Percentiles rank a stretch among this genome's conserved stretches.
phyloP scores from a whole-genome alignment of 2,329 filamentous ascomycete genomes.

The Colletotrichum sp. region DNA sequence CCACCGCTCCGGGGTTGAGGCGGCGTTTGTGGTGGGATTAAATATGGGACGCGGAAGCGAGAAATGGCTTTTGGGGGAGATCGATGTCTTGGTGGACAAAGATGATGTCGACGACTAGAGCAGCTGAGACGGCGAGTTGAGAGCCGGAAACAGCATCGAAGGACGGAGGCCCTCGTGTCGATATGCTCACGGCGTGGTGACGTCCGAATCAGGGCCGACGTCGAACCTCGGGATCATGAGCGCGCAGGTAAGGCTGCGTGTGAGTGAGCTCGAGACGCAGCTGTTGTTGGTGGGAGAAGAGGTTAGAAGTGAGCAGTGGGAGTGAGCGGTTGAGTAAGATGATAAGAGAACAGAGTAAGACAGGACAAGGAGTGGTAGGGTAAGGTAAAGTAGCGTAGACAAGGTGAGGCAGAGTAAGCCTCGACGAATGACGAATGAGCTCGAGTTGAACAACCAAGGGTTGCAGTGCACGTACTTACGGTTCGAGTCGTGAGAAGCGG shows the following conservation, averaged over 20 bases:
- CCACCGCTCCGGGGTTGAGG: background rate
- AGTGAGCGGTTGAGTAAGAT: background rate
- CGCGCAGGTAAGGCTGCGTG: background rate
- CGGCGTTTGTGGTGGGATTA: background rate
- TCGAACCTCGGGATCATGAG: background rate
- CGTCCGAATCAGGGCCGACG: background rate
- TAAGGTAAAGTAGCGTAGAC: background rate
- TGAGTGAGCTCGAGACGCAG: background rate
- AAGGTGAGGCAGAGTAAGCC: background rate
- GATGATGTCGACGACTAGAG: background rate
- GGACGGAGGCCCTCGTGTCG: background rate
- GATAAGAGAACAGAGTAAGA: background rate
- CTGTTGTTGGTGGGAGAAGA: background rate
- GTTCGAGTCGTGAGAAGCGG: background rate
- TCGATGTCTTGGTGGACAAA: background rate
- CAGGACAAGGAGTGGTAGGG: background rate
- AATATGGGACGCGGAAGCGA: conserved; percentile 8
- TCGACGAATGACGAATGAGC: background rate
- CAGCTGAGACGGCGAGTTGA: background rate
- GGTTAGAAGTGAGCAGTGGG: background rate
- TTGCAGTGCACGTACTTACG: background rate
- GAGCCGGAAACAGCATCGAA: conserved; percentile 1
- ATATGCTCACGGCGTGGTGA: background rate
- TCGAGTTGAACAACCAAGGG: background rate
- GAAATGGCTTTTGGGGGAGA: background rate